A percentile compares a stretch with the other conserved stretches of the same genome.
Conservation (phyloP, 805 yeast genomes). For the Candida krabiensis region DNA sequence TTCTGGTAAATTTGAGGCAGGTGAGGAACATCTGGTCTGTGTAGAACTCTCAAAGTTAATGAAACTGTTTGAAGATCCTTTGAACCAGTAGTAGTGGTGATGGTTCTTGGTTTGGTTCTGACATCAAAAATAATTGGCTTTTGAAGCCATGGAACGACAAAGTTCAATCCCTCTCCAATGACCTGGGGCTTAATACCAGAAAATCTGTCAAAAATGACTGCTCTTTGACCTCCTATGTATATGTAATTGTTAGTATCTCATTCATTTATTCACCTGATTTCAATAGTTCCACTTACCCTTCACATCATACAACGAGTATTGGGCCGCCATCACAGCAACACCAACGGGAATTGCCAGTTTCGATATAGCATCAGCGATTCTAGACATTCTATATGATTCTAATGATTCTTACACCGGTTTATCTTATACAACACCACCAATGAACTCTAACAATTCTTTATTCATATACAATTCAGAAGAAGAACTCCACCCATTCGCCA, state of each 20-base stretch:
- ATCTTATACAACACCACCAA: neutral
- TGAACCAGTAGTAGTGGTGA: conserved; percentile 93
- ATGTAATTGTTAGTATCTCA: conserved; percentile 4
- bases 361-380: conserved; percentile 40
- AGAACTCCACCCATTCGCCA: too few species aligned
- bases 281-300: conserved; percentile 46
- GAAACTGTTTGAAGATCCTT: conserved; percentile 96
- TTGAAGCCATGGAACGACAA: conserved; percentile 94
- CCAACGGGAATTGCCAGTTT: conserved; percentile 71
- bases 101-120: conserved; percentile 91
- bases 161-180: conserved; percentile 96
- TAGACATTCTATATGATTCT: conserved; percentile 34
- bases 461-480: neutral
- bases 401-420: neutral
- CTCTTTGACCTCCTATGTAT: conserved; percentile 78
- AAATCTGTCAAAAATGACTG: conserved; percentile 91
- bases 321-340: conserved; percentile 66
- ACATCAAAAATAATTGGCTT: conserved; percentile 89
- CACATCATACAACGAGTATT: conserved; percentile 88
- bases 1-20: conserved; percentile 88
- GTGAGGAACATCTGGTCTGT: conserved; percentile 84
- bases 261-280: neutral
- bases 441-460: neutral
- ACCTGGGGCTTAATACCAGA: conserved; percentile 87
- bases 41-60: conserved; percentile 87